Percentiles rank a stretch among this genome's conserved stretches.
Conservation (phyloP, 2,329 filamentous ascomycete genomes). For the Cadophora luteo-olivacea region DNA sequence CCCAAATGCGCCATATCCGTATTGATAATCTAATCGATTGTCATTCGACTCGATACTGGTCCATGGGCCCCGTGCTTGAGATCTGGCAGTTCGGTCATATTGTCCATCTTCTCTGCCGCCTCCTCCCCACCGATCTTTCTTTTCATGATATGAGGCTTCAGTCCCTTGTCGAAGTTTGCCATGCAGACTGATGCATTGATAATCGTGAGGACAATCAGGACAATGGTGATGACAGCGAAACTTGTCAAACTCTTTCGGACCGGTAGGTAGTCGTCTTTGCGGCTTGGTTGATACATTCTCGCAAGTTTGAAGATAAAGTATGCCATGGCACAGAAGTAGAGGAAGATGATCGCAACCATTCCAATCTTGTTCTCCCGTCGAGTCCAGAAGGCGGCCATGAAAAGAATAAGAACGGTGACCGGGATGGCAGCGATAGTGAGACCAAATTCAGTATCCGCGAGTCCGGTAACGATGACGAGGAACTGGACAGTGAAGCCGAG, state of each 20-base stretch:
- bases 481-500: slow-evolving; percentile 98
- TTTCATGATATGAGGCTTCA: slow-evolving; percentile 83
- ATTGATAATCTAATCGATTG: slow-evolving; percentile 51
- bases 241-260: slow-evolving; percentile 87
- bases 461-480: slow-evolving; percentile 82
- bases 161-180: slow-evolving; percentile 85
- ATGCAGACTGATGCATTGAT: slow-evolving; percentile 86
- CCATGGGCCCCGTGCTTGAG: slow-evolving; percentile 42
- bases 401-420: slow-evolving; percentile 86
- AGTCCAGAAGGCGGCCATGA: slow-evolving; percentile 85
- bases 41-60: slow-evolving; percentile 54
- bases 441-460: slow-evolving; percentile 76
- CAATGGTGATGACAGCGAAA: slow-evolving; percentile 91
- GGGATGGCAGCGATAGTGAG: slow-evolving; percentile 90
- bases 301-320: slow-evolving; percentile 99
- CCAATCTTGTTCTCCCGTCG: slow-evolving; percentile 81
- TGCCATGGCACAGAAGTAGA: slow-evolving; percentile 87
- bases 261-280: slow-evolving; percentile 69
- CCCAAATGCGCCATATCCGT: slow-evolving; percentile 33
- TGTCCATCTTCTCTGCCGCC: slow-evolving; percentile 52
- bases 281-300: slow-evolving; percentile 81
- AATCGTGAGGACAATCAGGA: slow-evolving; percentile 89
- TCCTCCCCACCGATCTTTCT: slow-evolving; percentile 56
- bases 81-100: slow-evolving; percentile 54
- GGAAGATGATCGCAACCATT: slow-evolving; percentile 78